Evolutionary conservation across 208 protist genomes (phyloP).

Genomic region (Trypanosoma lewisi): DNA sequence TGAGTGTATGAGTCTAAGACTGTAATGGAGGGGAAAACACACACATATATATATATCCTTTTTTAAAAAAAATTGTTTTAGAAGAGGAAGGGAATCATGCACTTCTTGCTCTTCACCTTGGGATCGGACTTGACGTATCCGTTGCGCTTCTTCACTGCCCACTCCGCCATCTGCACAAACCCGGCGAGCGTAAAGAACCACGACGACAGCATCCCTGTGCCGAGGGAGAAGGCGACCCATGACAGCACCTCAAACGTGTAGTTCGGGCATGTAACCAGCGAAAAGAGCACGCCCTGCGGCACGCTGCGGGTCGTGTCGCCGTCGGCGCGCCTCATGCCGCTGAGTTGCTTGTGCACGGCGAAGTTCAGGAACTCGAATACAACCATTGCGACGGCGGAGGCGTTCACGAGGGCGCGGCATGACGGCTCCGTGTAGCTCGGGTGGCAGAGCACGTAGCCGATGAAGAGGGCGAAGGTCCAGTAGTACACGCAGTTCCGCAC

Average conservation of each 20-base stretch:
- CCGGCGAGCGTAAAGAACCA: constrained; percentile 83
- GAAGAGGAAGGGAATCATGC: constrained; percentile 85
- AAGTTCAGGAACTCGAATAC: constrained; percentile 91
- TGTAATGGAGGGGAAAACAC: no score
- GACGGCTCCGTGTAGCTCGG: constrained; percentile 81
- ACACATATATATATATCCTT: no score
- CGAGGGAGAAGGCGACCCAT: constrained; percentile 91
- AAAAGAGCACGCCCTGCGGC: constrained; percentile 86
- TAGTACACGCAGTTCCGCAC: constrained; percentile 96
- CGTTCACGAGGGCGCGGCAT: constrained; percentile 36
- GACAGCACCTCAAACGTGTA: constrained; percentile 95
- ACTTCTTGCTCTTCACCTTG: constrained; percentile 65
- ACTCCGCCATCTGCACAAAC: constrained; percentile 83
- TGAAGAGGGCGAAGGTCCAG: constrained; percentile 90
- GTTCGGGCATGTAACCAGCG: constrained; percentile 93
- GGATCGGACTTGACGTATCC: constrained; percentile 81
- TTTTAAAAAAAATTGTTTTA: constrained; percentile 42
- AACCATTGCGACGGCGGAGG: constrained; percentile 50
- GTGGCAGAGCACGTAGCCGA: constrained; percentile 89
- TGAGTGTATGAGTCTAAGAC: no score
- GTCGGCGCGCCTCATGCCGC: constrained; percentile 78
- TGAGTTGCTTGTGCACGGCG: constrained; percentile 86
- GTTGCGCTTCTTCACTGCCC: constrained; percentile 86
- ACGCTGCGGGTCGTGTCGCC: constrained; percentile 71
- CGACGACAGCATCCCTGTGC: constrained; percentile 76